Conservation (phyloP, 176 grass and related monocot genomes). For the Aegilops umbellulata region DNA sequence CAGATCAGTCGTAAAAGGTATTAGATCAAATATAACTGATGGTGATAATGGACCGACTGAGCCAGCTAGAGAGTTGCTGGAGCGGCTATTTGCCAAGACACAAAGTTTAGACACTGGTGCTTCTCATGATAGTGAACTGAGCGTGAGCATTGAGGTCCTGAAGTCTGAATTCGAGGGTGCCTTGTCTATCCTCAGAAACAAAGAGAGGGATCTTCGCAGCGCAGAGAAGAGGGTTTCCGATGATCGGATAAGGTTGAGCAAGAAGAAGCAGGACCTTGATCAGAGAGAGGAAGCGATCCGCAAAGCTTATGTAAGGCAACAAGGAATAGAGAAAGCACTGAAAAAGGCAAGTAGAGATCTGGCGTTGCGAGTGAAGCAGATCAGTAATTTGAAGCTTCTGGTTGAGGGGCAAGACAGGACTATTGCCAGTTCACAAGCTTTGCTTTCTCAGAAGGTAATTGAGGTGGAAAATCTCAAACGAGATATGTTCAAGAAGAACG, state of each 20-base stretch:
- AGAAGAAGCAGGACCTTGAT: slow-evolving; percentile 64
- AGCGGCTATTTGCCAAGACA: slow-evolving; percentile 61
- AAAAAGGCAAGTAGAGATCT: slow-evolving; percentile 56
- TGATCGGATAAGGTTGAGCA: slow-evolving; percentile 57
- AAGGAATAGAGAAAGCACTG: slow-evolving; percentile 66
- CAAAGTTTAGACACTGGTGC: slow-evolving; percentile 46
- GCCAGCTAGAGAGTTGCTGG: slow-evolving; percentile 62
- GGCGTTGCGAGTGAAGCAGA: slow-evolving; percentile 56
- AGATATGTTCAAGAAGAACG: slow-evolving; percentile 64
- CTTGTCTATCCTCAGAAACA: slow-evolving; percentile 54
- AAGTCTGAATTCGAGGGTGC: slow-evolving; percentile 73
- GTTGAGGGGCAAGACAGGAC: slow-evolving; percentile 57
- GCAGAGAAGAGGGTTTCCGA: slow-evolving; percentile 54
- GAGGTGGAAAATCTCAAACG: slow-evolving; percentile 67
- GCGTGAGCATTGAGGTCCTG: slow-evolving; percentile 52
- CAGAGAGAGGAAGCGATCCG: slow-evolving; percentile 59
- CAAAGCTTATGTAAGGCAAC: slow-evolving; percentile 58
- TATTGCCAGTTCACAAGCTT: slow-evolving; percentile 47
- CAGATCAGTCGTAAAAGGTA: slow-evolving; percentile 45
- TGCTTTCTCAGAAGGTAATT: slow-evolving; percentile 53
- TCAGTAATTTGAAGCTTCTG: slow-evolving; percentile 60
- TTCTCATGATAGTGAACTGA: slow-evolving; percentile 48
- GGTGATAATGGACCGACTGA: slow-evolving; percentile 56
- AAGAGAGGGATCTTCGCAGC: slow-evolving; percentile 58
- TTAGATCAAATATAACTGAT: slow-evolving; percentile 38